Base-by-base conservation (phyloP, 2,329 filamentous ascomycete species). In the Pseudocercospora eumusae region DNA sequence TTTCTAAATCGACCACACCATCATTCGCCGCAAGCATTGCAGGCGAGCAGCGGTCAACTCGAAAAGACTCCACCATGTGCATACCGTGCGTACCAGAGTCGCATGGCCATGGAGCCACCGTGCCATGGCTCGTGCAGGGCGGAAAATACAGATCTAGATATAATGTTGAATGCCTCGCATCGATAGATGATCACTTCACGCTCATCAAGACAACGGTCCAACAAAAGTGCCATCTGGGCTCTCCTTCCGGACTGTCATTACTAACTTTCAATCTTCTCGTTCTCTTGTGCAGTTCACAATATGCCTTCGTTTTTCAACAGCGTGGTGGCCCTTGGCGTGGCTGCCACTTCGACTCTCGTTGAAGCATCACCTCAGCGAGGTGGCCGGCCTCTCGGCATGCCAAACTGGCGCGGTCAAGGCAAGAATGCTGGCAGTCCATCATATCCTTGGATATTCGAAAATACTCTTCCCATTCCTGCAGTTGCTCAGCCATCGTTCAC, bases 401-500 rank as follows among this genome's bases (percentile, higher is more conserved):
- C 55, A 15, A 53, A 50, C 27, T 64, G 56, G 56, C 28, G 59
- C 45, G 67, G 67, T n/a, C 47, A 60, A 40, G 68, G 68, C n/a
- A 59, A 68, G 40, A 58, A 40, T 25, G 66, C 64, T 53, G 61
- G 63, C 13, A 68, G 64, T 45, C 69, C 69, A 2, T 60, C 60
- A 6, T 70, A 70, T 36, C 59, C 57, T 27, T 64, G 65, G 53
- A 59, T 69, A n/a, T 70, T 69, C 50, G 50, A 67, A 10, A 40
- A 64, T 9, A 59, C 68, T 4, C 63, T 70, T 18, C 66, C 68
- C 0, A 66, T 69, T 40, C 68, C 66, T 21, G 40, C 61, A 10
- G 57, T 70, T 23, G 68, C 67, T 1, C 56, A 63, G 23, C 47
- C 40, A 15, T 74, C 71, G 7, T 78, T 73, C 61, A 77, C 73